Conservation (phyloP, 2,329 filamentous ascomycete genomes). For the Ophiostoma angusticollis region DNA sequence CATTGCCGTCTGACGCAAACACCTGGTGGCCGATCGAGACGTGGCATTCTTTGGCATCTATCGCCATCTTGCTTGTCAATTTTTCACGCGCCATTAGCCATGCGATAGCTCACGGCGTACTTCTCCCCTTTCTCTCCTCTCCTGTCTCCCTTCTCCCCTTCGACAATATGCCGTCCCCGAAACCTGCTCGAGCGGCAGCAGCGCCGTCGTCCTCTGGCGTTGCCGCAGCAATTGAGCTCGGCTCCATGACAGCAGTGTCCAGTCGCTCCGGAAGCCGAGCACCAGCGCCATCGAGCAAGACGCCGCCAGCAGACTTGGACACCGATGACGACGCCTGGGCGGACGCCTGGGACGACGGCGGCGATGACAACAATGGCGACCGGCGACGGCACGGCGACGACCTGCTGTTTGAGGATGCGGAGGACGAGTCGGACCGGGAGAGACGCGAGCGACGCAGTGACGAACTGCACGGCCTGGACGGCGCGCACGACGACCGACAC, state of each 20-base stretch:
- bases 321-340: conserved; percentile 60
- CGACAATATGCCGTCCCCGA: conserved; percentile 9
- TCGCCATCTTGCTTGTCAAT: no score
- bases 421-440: conserved; percentile 22
- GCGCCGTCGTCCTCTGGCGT: neutral
- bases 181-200: conserved; percentile 1
- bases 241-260: conserved; percentile 25
- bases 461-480: no score
- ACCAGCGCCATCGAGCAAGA: conserved; percentile 29
- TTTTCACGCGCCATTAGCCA: neutral
- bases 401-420: no score
- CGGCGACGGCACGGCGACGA: no score
- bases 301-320: conserved; percentile 28
- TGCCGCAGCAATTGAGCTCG: conserved; percentile 41
- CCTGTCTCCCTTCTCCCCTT: neutral
- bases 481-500: conserved; percentile 22
- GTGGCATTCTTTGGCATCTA: no score
- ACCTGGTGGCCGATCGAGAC: no score
- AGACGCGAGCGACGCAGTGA: neutral
- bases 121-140: neutral
- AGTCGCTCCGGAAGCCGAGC: no score
- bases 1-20: no score
- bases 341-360: conserved; percentile 68
- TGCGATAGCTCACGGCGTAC: neutral
- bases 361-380: conserved; percentile 78